phyloP scores from a whole-genome alignment of 805 yeast species.

The Scheffersomyces ergatensis region DNA sequence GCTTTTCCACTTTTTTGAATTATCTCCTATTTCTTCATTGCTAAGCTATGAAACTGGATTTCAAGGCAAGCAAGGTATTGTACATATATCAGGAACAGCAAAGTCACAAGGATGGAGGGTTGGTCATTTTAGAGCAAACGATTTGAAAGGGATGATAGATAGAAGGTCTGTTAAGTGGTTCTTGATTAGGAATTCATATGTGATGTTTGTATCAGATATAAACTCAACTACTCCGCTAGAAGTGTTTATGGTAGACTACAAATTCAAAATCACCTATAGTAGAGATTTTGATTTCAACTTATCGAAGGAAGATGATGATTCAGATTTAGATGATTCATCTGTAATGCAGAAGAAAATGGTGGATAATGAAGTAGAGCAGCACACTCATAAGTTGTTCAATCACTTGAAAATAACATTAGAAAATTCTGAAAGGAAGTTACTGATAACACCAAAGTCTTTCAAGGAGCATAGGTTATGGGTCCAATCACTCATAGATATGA shows the following conservation, averaged over 20 bases:
- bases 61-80: slow-evolving; percentile 86
- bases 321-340: slow-evolving; percentile 45
- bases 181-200: slow-evolving; percentile 76
- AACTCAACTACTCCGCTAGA: slow-evolving; percentile 86
- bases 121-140: slow-evolving; percentile 78
- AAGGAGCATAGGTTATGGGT: slow-evolving; percentile 72
- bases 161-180: slow-evolving; percentile 95
- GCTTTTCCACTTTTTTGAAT: slow-evolving; percentile 81
- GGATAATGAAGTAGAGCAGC: slow-evolving; percentile 15
- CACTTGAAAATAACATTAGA: slow-evolving; percentile 54
- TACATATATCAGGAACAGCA: slow-evolving; percentile 79
- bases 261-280: slow-evolving; percentile 57
- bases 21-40: slow-evolving; percentile 83
- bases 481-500: slow-evolving; percentile 68
- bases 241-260: slow-evolving; percentile 82
- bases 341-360: slow-evolving; percentile 21
- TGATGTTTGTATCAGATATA: slow-evolving; percentile 82
- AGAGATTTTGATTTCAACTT: slow-evolving; percentile 24
- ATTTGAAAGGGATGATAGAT: slow-evolving; percentile 80
- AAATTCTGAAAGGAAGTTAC: slow-evolving; percentile 75
- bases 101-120: slow-evolving; percentile 95
- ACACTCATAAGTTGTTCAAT: slow-evolving; percentile 50
- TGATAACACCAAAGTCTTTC: slow-evolving; percentile 65
- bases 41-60: slow-evolving; percentile 78
- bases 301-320: slow-evolving; percentile 35